These are phyloP conservation scores for Lathyrus oleraceus DNA, from an alignment of 306 rosid genomes.

Conservation along the genomic window DNA sequence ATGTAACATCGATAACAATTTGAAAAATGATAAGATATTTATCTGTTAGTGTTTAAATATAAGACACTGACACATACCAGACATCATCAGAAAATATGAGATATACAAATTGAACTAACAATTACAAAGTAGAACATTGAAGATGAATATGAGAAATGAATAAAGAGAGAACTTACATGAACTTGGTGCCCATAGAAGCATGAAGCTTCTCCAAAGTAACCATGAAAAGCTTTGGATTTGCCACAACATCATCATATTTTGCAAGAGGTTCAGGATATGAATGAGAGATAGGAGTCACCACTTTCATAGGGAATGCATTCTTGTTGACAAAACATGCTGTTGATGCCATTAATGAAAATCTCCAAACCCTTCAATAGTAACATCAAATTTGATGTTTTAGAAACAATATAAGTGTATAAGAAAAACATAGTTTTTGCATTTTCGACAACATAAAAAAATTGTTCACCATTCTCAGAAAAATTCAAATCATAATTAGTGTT, in stretches of 20 bases:
- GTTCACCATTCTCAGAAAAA: constrained; percentile 23
- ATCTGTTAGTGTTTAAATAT: not conserved
- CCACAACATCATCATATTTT: constrained; percentile 56
- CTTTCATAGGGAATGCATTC: constrained; percentile 43
- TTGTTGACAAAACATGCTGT: constrained; percentile 50
- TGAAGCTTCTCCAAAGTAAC: constrained; percentile 72
- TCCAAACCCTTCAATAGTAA: constrained; percentile 13
- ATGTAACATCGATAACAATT: not conserved
- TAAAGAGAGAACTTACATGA: constrained; percentile 55
- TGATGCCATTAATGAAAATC: constrained; percentile 51
- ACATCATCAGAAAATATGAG: too few relatives aligned
- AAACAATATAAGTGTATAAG: too few relatives aligned
- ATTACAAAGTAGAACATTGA: too few relatives aligned
- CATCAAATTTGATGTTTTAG: too few relatives aligned
- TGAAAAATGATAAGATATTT: not conserved
- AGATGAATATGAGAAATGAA: not conserved
- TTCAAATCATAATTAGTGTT: constrained; percentile 30
- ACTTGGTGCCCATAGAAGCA: constrained; percentile 71
- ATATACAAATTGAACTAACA: too few relatives aligned
- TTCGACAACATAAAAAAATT: too few relatives aligned
- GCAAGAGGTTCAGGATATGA: constrained; percentile 62
- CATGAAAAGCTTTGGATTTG: constrained; percentile 61
- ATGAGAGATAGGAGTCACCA: constrained; percentile 36
- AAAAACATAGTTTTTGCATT: too few relatives aligned
- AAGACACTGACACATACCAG: not conserved